Base-by-base conservation (phyloP, 83 land plant genomes). In the Picea engelmannii region DNA sequence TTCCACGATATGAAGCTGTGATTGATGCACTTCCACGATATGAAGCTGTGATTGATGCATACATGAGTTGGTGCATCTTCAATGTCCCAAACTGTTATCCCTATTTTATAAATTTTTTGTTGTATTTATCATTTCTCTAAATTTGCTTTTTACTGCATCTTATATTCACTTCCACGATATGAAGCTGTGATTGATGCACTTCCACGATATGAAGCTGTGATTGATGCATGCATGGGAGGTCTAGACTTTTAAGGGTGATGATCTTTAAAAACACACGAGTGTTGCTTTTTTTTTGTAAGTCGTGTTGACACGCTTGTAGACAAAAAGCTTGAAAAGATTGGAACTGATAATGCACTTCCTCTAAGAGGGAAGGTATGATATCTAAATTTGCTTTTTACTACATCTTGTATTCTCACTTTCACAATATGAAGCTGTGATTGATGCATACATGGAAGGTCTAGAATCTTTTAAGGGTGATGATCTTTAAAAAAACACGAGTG, bases 401-500 rank as follows among this genome's bases (percentile, higher is more conserved):
- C 91, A 95, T 96, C 95, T 97, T 68, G 94, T 97, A 61, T 97
- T 97, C 90, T 97, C 99, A 38, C 40, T 38, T 38, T 0, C 40
- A 38, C 40, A 3, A 38, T 38, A 38, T 38, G 40, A 38, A 38
- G 40, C 40, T 38, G 40, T 38, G 40, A 38, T 38, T 38, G 40
- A 38, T 38, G 40, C 40, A 38, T 38, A 38, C 40, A 38, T 38
- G 40, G 40, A 38, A 38, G 40, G 40, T 38, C 40, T 38, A 38
- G 40, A 38, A 4, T 38, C 15, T 86, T 97, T 52, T 20, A 94
- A 40, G 87, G 99, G 86, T 97, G 95, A 80, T 95, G 95, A 78
- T 96, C 95, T 20, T 98, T 97, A 97, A 38, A 92, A 85, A 75
- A 91, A 94, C 23, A 89, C 96, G 3, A 97, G 99, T 88, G 99